Evolutionary conservation across 129 eudicot species (phyloP).

Genomic region (carrot (Daucus carota)): DH1_v3.0 NC_030384.2:28822001-28822500

Average conservation of each 20-base stretch:
- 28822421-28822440: constrained; percentile 25
- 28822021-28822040: neutral
- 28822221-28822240: constrained; percentile 45
- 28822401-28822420: constrained; percentile 39
- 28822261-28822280: constrained; percentile 22
- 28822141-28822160: constrained; percentile 32
- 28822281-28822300: constrained; percentile 8
- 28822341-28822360: constrained; percentile 31
- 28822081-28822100: constrained; percentile 16
- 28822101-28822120: constrained; percentile 16
- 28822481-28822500: constrained; percentile 31
- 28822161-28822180: constrained; percentile 38
- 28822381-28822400: constrained; percentile 46
- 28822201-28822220: constrained; percentile 51
- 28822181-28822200: constrained; percentile 42
- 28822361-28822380: constrained; percentile 48
- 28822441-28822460: constrained; percentile 13
- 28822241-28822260: constrained; percentile 48
- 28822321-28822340: constrained; percentile 24
- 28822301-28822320: constrained; percentile 23
- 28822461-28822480: constrained; percentile 19
- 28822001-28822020: too few species aligned
- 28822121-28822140: constrained; percentile 16
- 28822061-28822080: constrained; percentile 2
- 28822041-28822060: neutral